These are phyloP conservation scores for Mycena crocata DNA, from an alignment of 768 basidiomycete genomes.

Conservation along the genomic window DNA sequence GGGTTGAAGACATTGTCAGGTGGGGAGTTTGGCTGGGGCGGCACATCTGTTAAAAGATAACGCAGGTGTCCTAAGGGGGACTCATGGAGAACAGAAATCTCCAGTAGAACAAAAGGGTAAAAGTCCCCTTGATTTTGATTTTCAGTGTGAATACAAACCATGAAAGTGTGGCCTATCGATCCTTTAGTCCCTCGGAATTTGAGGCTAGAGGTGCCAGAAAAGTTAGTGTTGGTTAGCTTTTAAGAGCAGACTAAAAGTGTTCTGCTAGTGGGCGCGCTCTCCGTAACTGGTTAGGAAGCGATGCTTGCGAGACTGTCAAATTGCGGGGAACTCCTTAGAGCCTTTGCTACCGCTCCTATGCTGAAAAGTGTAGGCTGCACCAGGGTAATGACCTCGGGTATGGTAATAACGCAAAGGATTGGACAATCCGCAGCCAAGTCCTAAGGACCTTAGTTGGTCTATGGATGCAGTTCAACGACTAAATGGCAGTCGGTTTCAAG, in stretches of 20 bases:
- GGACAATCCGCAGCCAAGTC: not conserved
- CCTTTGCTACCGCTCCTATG: constrained; percentile 1
- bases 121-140: constrained; percentile 87
- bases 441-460: no score
- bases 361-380: constrained; percentile 18
- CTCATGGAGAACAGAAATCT: constrained; percentile 86
- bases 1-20: constrained; percentile 82
- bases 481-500: constrained; percentile 12
- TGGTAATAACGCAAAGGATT: constrained; percentile 27
- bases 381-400: constrained; percentile 31
- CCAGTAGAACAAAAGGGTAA: constrained; percentile 83
- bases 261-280: constrained; percentile 17
- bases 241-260: constrained; percentile 28
- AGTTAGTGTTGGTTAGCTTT: no score
- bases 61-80: constrained; percentile 84
- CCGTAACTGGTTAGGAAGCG: not conserved
- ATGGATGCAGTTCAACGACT: constrained; percentile 26
- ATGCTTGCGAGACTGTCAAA: constrained; percentile 13
- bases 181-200: constrained; percentile 84
- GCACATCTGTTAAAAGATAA: constrained; percentile 72
- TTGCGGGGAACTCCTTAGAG: constrained; percentile 23
- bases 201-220: constrained; percentile 86
- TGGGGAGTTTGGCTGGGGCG: no score
- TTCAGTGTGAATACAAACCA: constrained; percentile 87
- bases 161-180: constrained; percentile 88